Evolutionary conservation across 768 basidiomycete genomes (phyloP).

Genomic region (Tylopilus plumbeoviolaceoides): DNA sequence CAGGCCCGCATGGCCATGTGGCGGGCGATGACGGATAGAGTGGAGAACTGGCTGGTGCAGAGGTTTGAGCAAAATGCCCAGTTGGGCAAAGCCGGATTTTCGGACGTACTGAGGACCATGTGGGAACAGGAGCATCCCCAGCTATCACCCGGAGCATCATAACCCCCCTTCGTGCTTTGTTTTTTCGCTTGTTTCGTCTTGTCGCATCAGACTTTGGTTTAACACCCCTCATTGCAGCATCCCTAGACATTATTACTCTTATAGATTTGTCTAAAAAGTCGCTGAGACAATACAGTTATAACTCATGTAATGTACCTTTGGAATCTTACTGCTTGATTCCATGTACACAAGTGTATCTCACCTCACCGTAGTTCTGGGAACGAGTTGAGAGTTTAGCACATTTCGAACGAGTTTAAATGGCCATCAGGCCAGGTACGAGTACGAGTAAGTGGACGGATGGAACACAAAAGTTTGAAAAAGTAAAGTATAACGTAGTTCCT

Average conservation of each 20-base stretch:
- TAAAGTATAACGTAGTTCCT: no score
- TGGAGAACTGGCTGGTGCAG: constrained; percentile 84
- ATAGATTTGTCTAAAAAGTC: constrained; percentile 24
- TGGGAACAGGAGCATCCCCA: constrained; percentile 67
- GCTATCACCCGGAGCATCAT: constrained; percentile 30
- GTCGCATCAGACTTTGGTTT: constrained; percentile 6
- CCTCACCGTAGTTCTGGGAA: no score
- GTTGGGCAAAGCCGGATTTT: constrained; percentile 83
- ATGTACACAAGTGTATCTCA: no score
- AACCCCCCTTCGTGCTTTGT: constrained; percentile 1
- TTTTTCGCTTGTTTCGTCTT: neutral
- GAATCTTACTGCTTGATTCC: neutral
- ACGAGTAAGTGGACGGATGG: no score
- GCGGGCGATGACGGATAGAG: constrained; percentile 74
- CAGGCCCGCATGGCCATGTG: constrained; percentile 78
- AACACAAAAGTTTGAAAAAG: no score
- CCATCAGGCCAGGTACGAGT: no score
- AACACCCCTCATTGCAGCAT: constrained; percentile 6
- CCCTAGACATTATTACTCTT: constrained; percentile 21
- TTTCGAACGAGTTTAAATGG: no score
- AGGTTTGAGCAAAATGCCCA: constrained; percentile 92
- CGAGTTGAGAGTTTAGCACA: no score
- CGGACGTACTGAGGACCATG: constrained; percentile 76
- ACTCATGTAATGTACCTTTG: constrained; percentile 23
- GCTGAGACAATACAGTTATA: constrained; percentile 25